Evolutionary conservation across 139 green algal genomes (phyloP), one percentile per base, ranked within the genome.

Genomic region (Chlamydomonas sp.): DNA sequence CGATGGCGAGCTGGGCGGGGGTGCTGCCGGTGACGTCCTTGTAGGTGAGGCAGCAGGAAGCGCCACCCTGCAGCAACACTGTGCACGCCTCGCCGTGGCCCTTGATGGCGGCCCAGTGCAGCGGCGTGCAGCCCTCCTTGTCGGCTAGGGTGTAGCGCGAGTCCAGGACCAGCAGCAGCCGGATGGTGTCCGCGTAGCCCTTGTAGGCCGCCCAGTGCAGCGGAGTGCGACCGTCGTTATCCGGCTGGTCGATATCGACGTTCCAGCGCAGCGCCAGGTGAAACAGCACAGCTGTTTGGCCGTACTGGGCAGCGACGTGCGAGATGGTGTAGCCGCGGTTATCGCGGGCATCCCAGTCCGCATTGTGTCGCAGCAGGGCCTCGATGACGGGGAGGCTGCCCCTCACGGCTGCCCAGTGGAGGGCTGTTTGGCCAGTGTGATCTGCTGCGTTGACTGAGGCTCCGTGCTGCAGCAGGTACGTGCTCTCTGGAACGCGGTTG

Each of bases 81-180:
- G 95, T 99, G 84, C 92, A 96, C 0, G 95, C 96, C 85, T 99
- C 98, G 4, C 94, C 92, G 75, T 99, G 97, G 78, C 98, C 98
- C 59, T 94, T 93, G 77, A 99, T 98, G 8, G 97, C 97, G 1
- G 97, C 97, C 97, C 97, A 99, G 91, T 99, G 97, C 90, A 99
- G 88, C 10, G 97, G 92, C 6, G 97, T 99, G 93, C 98, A 99
- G 57, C 96, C 96, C 86, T 99, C 97, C 82, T 95, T 95, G 89
- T 99, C 97, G 3, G 90, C 69, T 57, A 94, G 90, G 4, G 80
- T 91, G 83, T 78, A 92, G 12, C 87, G 86, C 0, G 90, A 90
- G 64, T 97, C 97, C 67, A 99, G 91, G 31, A 98, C 96, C n/a
- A 99, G 89, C 68, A 99, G 93, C 90, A 99, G 90, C 14, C 96